These are phyloP conservation scores for Aspergillus sclerotialis DNA, from an alignment of 2,329 filamentous ascomycete genomes.

Conservation along the genomic window DNA sequence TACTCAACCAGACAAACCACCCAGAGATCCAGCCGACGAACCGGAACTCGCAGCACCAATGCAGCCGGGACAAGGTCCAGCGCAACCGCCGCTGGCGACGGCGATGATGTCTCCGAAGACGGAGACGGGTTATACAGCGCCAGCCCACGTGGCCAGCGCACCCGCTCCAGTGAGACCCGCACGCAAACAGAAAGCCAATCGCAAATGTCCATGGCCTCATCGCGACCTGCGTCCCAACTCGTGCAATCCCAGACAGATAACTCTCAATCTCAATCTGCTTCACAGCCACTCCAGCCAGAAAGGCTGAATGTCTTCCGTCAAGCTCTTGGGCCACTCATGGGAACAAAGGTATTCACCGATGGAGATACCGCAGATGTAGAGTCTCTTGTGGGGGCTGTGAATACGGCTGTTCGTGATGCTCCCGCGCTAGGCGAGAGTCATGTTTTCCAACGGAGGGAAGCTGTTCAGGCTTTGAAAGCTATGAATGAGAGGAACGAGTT, in stretches of 20 bases:
- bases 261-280: constrained; percentile 41
- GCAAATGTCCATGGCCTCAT: constrained; percentile 70
- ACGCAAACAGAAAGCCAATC: constrained; percentile 37
- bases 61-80: constrained; percentile 30
- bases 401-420: constrained; percentile 53
- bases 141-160: constrained; percentile 39
- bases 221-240: constrained; percentile 67
- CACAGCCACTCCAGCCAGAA: constrained; percentile 39
- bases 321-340: constrained; percentile 75
- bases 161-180: constrained; percentile 30
- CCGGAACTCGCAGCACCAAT: constrained; percentile 24
- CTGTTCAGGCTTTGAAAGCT: constrained; percentile 65
- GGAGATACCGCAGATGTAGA: constrained; percentile 68
- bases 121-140: constrained; percentile 49
- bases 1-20: constrained; percentile 20
- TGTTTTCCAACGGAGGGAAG: constrained; percentile 65
- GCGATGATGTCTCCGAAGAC: constrained; percentile 46
- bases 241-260: constrained; percentile 48
- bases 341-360: constrained; percentile 75
- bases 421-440: constrained; percentile 42
- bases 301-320: constrained; percentile 71
- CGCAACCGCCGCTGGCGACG: constrained; percentile 40
- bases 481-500: constrained; percentile 83
- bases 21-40: constrained; percentile 25
- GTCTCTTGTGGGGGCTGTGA: constrained; percentile 71